Conservation (phyloP, 2,329 filamentous ascomycete species). For the Dactylellina parvicollis region DNA sequence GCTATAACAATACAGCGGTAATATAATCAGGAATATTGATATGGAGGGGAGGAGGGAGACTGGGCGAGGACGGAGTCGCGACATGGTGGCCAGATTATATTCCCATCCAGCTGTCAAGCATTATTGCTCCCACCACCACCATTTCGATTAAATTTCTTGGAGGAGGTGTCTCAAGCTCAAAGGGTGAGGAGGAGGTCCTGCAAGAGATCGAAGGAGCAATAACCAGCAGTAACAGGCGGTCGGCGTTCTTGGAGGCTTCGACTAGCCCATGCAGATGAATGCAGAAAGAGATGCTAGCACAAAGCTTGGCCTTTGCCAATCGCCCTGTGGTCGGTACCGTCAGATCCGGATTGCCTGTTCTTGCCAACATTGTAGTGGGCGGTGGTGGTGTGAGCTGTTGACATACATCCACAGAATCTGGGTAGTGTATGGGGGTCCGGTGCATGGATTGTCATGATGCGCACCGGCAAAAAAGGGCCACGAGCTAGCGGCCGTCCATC, state of each 20-base stretch:
- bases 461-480: slow-evolving; percentile 29
- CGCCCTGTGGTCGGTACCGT: slow-evolving; percentile 39
- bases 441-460: slow-evolving; percentile 1
- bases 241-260: slow-evolving; percentile 25
- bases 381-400: background rate
- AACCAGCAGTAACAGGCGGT: slow-evolving; percentile 11
- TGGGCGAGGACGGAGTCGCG: slow-evolving; percentile 22
- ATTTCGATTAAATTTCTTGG: slow-evolving; percentile 29
- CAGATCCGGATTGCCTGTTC: slow-evolving; percentile 49
- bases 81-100: slow-evolving; percentile 54
- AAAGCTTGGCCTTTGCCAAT: slow-evolving; percentile 45
- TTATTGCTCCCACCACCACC: slow-evolving; percentile 14
- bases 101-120: slow-evolving; percentile 2
- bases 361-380: background rate
- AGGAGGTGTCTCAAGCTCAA: slow-evolving; percentile 34
- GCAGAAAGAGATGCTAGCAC: slow-evolving; percentile 41
- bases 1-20: background rate
- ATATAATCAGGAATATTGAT: background rate
- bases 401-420: background rate
- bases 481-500: slow-evolving; percentile 45
- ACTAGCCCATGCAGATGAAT: slow-evolving; percentile 29
- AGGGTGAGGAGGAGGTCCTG: slow-evolving; percentile 43
- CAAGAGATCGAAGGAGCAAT: slow-evolving; percentile 40
- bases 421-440: slow-evolving; percentile 29
- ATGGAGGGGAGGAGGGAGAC: slow-evolving; percentile 14